Base-by-base conservation (phyloP, 768 basidiomycete species). In the Leucogyrophana mollusca region DNA sequence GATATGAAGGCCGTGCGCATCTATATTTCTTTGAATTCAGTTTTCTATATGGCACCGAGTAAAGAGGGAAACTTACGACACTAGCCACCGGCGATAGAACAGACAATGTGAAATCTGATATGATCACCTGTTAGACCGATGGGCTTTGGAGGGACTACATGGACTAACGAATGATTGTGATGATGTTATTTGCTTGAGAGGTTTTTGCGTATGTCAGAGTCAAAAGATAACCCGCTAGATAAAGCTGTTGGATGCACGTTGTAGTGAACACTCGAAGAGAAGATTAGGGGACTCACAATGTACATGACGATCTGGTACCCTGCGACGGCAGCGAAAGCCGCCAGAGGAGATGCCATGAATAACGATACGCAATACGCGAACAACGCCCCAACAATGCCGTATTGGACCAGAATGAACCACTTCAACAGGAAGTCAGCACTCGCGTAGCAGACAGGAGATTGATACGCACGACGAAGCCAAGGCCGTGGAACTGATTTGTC, bases 241-340 rank as follows among this genome's bases (percentile, higher is more conserved):
- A 87, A 14, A 85, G 54, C 84, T 87, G 43, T 4, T 37, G 18
- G 37, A 17, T 32, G 17, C 32, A 9, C 36, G 16, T 40, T 2
- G 14, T n/a, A 9, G 4, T 16, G 3, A 2, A 8, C 22, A 13
- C 16, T 22, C 17, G 10, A 30, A 8, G 4, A 16, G 32, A 16
- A 43, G 8, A 17, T 39, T 32, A 20, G 41, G 17, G 38, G 9
- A 74, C 84, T 61, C 60, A 89, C 85, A 34, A 85, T 56, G 57
- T 81, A 89, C 64, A 88, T 77, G 44, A 90, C 63, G 34, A 87
- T 74, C 52, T 90, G 85, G 56, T 84, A 87, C 13, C 79, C 87
- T 4, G 87, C 87, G 11, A 82, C 77, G 4, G 74, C 67, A 1
- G 89, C 87, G 52, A 90, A 90, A 2, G 87, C 82, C 3, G 84